phyloP scores from a whole-genome alignment of 805 yeast genomes.

The Saturnispora gosingensis region DNA sequence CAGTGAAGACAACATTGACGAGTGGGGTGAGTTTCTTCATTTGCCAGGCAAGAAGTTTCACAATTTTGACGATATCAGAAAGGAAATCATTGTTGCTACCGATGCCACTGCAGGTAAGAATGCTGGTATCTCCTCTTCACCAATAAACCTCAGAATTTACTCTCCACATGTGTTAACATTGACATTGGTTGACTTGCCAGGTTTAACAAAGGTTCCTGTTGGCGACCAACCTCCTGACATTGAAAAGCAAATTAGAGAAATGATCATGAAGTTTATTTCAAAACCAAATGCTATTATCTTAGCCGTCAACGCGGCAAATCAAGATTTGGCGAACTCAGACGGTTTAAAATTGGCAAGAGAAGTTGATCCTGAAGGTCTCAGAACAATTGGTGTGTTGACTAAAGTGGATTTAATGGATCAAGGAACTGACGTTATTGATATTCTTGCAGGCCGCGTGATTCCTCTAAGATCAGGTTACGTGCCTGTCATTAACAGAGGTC shows the following conservation, averaged over 20 bases:
- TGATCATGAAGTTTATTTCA: conserved; percentile 86
- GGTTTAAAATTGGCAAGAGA: conserved; percentile 94
- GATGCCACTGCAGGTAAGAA: conserved; percentile 74
- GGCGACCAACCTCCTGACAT: conserved; percentile 99
- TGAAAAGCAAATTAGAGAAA: conserved; percentile 86
- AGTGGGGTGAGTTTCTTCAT: conserved; percentile 98
- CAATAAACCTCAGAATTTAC: conserved; percentile 85
- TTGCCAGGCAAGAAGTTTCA: conserved; percentile 79
- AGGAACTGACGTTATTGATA: conserved; percentile 95
- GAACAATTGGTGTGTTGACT: conserved; percentile 95
- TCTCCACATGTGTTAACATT: conserved; percentile 91
- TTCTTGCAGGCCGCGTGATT: conserved; percentile 89
- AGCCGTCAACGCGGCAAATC: conserved; percentile 93
- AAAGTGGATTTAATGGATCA: conserved; percentile 96
- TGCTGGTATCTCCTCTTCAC: conserved; percentile 85
- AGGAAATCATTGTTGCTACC: conserved; percentile 87
- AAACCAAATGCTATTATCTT: conserved; percentile 92
- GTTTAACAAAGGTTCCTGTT: conserved; percentile 95
- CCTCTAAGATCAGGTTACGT: conserved; percentile 93
- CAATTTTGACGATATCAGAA: conserved; percentile 81
- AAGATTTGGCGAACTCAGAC: conserved; percentile 94
- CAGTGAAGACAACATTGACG: conserved; percentile 65
- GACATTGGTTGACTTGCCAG: conserved; percentile 94
- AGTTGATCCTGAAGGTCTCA: conserved; percentile 91
- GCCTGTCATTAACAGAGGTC: conserved; percentile 96